These are phyloP conservation scores for Ceratopteris richardii DNA, from an alignment of 75 land plant genomes.

Conservation along the genomic window DNA sequence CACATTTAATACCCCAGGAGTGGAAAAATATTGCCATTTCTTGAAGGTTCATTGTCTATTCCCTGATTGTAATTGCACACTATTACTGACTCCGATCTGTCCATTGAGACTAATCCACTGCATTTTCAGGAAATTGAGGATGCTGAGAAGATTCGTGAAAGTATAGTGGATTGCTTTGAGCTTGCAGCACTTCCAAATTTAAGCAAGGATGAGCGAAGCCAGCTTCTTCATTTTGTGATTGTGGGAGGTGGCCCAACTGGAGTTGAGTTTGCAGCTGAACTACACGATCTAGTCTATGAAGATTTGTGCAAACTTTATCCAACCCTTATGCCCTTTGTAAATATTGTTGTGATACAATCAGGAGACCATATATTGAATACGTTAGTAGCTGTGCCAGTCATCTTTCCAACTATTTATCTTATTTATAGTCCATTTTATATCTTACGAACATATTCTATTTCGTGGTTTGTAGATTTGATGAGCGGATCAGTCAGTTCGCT, in stretches of 20 bases:
- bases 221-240: constrained; percentile 70
- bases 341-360: constrained; percentile 67
- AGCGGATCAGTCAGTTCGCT: constrained; percentile 79
- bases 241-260: constrained; percentile 98
- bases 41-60: constrained; percentile 47
- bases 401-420: too few relatives aligned
- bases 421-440: too few relatives aligned
- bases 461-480: constrained; percentile 61
- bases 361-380: constrained; percentile 84
- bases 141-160: constrained; percentile 75
- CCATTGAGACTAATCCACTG: background rate
- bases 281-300: constrained; percentile 80
- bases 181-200: constrained; percentile 64
- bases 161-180: constrained; percentile 85
- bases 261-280: constrained; percentile 90
- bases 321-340: constrained; percentile 33
- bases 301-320: constrained; percentile 76
- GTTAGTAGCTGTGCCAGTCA: too few relatives aligned
- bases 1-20: constrained; percentile 98
- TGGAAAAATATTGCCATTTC: constrained; percentile 84
- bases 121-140: constrained; percentile 83
- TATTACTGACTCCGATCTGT: background rate
- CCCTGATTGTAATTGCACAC: background rate
- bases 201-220: constrained; percentile 63
- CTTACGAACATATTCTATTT: background rate